Percentiles rank a stretch among this genome's conserved stretches.
Evolutionary conservation across 2,329 filamentous ascomycete genomes (phyloP).

Genomic region (Pseudocercospora vitis): DNA sequence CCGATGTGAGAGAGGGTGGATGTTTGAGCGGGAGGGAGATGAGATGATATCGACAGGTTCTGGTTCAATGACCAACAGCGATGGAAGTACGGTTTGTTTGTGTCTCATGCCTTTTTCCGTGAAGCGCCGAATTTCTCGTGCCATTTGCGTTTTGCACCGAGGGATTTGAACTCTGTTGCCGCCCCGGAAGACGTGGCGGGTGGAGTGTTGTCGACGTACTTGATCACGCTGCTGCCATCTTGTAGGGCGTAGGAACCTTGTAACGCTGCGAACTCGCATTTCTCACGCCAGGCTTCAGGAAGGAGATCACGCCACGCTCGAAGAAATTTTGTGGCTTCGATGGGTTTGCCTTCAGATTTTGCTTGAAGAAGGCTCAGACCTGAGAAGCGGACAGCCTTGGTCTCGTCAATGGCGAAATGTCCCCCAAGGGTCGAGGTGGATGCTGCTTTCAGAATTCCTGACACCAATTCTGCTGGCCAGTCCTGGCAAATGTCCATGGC

Average conservation of each 20-base stretch:
- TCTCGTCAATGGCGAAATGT: conserved; percentile 33
- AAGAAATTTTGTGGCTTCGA: conserved; percentile 35
- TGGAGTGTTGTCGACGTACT: conserved; percentile 21
- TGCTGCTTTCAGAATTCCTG: conserved; percentile 38
- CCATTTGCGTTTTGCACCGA: conserved; percentile 41
- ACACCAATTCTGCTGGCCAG: conserved; percentile 38
- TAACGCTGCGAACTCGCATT: conserved; percentile 30
- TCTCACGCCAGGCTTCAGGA: conserved; percentile 37
- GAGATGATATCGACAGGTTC: background rate
- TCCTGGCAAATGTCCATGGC: conserved; percentile 35
- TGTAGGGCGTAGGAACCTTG: conserved; percentile 28
- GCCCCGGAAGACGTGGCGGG: background rate
- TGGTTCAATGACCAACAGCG: too few relatives aligned
- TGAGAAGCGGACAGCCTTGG: conserved; percentile 25
- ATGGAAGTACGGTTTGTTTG: too few relatives aligned
- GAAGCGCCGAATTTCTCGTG: conserved; percentile 41
- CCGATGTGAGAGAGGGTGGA: conserved; percentile 55
- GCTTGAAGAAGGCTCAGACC: conserved; percentile 30
- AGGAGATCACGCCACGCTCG: conserved; percentile 41
- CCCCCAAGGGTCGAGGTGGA: conserved; percentile 20
- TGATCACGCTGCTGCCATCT: conserved; percentile 26
- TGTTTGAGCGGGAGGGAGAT: background rate
- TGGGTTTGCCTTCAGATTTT: conserved; percentile 23
- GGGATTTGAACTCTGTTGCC: conserved; percentile 26
- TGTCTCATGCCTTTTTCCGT: conserved; percentile 30